phyloP scores from a whole-genome alignment of 257 asterid species.

The Przewalskia tangutica region DNA sequence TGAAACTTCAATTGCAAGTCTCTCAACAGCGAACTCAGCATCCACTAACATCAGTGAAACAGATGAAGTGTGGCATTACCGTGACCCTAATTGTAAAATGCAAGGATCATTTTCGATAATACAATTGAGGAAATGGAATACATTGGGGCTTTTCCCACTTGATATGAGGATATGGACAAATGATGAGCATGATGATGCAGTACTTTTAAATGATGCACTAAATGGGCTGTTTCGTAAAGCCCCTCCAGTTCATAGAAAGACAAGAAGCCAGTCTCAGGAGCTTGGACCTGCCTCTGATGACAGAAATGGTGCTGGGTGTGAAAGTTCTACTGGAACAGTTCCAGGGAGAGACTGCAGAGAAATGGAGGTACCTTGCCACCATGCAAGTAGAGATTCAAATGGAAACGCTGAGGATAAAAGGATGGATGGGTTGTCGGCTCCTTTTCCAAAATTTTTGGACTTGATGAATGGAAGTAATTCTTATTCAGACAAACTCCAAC shows the following conservation, averaged over 20 bases:
- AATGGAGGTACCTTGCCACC: conserved; percentile 2
- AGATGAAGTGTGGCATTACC: conserved; percentile 73
- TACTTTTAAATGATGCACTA: conserved; percentile 55
- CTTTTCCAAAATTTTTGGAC: conserved; percentile 3
- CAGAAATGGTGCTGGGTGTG: background rate
- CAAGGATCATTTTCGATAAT: conserved; percentile 73
- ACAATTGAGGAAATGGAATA: conserved; percentile 57
- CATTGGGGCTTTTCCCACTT: conserved; percentile 53
- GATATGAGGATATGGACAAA: conserved; percentile 69
- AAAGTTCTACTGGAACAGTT: background rate
- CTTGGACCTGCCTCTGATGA: conserved; percentile 22
- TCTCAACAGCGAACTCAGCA: conserved; percentile 20
- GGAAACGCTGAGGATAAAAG: background rate
- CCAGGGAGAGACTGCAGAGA: background rate
- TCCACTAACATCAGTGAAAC: conserved; percentile 40
- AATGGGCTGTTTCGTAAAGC: conserved; percentile 38
- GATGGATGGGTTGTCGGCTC: background rate
- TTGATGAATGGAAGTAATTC: conserved; percentile 9
- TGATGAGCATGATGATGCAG: conserved; percentile 50
- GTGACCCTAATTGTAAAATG: conserved; percentile 63
- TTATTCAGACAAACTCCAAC: conserved; percentile 9
- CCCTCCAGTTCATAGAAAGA: conserved; percentile 15
- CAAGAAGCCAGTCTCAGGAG: conserved; percentile 17
- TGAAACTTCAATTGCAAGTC: conserved; percentile 29
- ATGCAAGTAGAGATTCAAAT: conserved; percentile 1